Percentiles rank a stretch among this genome's conserved stretches.
These are phyloP conservation scores for Apiospora pterosperma DNA, from an alignment of 2,329 filamentous ascomycete species.

Conservation along the genomic window DNA sequence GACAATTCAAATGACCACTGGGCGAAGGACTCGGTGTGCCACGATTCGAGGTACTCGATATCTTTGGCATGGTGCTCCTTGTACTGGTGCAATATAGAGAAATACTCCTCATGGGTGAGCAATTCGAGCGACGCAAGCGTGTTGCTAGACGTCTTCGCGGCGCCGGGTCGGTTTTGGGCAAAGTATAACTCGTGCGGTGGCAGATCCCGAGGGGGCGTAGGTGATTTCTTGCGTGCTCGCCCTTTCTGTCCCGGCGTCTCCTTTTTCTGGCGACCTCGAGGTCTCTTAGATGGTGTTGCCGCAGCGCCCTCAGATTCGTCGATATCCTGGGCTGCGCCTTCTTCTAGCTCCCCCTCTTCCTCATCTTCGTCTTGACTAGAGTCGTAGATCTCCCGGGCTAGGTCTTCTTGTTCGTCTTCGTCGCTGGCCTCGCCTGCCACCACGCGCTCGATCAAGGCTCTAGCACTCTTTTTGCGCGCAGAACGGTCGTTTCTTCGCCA, in stretches of 20 bases:
- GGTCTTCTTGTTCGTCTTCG: slow-evolving; percentile 75
- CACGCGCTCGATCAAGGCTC: slow-evolving; percentile 51
- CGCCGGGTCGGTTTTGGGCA: slow-evolving; percentile 81
- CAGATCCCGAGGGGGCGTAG: slow-evolving; percentile 76
- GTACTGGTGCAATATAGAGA: slow-evolving; percentile 61
- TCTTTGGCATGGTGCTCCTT: slow-evolving; percentile 68
- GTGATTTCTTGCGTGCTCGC: slow-evolving; percentile 57
- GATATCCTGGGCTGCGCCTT: slow-evolving; percentile 22
- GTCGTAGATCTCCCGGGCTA: slow-evolving; percentile 67
- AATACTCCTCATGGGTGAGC: slow-evolving; percentile 91
- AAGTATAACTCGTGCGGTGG: slow-evolving; percentile 92
- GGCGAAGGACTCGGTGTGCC: slow-evolving; percentile 79
- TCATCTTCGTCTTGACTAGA: slow-evolving; percentile 45
- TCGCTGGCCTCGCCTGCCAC: slow-evolving; percentile 62
- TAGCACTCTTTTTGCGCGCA: slow-evolving; percentile 31
- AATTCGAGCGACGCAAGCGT: slow-evolving; percentile 71
- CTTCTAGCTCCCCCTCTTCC: slow-evolving; percentile 16
- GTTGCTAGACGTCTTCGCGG: slow-evolving; percentile 81
- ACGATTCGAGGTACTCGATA: slow-evolving; percentile 64
- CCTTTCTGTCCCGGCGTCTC: slow-evolving; percentile 19
- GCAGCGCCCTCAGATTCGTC: slow-evolving; percentile 20
- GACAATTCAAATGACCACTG: slow-evolving; percentile 92
- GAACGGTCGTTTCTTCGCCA: slow-evolving; percentile 74
- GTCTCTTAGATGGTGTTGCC: slow-evolving; percentile 45
- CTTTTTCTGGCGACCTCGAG: slow-evolving; percentile 44